These are phyloP conservation scores for Brassica hybrid DNA, from an alignment of 441 rosid species.

Conservation along the genomic window DNA sequence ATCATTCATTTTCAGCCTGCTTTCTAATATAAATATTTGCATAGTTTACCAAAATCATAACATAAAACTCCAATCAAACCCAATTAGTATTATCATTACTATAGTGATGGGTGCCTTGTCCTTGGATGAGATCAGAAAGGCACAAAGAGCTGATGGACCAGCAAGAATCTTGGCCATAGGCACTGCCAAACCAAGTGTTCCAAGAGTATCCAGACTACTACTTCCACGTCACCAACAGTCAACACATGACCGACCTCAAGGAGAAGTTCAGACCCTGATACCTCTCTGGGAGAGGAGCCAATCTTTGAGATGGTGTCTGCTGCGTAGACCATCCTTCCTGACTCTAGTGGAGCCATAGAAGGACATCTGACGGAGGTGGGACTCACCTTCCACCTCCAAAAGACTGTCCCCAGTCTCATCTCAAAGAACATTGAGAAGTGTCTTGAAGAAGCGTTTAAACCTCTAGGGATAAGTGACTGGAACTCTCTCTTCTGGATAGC, in stretches of 20 bases:
- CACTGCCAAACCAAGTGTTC: background rate
- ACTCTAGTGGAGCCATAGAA: constrained; percentile 47
- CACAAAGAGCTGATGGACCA: background rate
- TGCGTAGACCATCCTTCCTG: constrained; percentile 47
- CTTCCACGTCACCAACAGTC: background rate
- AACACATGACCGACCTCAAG: background rate
- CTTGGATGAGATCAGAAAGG: constrained; percentile 1
- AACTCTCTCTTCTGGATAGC: constrained; percentile 53
- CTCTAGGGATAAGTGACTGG: constrained; percentile 46
- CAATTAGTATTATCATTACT: background rate
- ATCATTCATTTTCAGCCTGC: background rate
- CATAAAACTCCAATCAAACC: background rate
- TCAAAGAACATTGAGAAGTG: constrained; percentile 43
- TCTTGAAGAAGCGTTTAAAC: constrained; percentile 43
- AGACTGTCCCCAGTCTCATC: constrained; percentile 43
- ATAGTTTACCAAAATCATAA: background rate
- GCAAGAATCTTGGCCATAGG: background rate
- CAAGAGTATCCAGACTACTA: background rate
- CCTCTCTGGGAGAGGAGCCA: constrained; percentile 37
- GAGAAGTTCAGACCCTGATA: constrained; percentile 38
- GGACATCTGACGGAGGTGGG: constrained; percentile 50
- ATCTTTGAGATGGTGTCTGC: constrained; percentile 49
- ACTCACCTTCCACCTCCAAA: constrained; percentile 44
- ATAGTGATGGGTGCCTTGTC: background rate
- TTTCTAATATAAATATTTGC: background rate